These are phyloP conservation scores for Primulina eburnea DNA, from an alignment of 257 asterid species.

Conservation along the genomic window DNA sequence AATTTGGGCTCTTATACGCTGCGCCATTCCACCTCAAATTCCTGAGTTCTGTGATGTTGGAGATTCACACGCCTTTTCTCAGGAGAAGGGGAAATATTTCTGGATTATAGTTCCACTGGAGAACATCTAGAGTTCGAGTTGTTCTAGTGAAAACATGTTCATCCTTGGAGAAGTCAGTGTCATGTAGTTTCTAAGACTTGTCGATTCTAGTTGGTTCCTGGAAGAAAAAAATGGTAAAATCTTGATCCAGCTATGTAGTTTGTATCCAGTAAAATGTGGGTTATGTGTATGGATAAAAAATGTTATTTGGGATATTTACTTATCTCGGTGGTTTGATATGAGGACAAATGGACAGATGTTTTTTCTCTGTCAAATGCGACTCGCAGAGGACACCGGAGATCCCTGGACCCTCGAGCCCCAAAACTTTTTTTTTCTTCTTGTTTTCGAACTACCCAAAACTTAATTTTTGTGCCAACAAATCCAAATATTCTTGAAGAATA, in stretches of 20 bases:
- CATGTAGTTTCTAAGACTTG: background rate
- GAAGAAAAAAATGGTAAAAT: background rate
- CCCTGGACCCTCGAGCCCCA: no score
- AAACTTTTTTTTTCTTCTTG: no score
- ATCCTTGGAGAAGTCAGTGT: background rate
- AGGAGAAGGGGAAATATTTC: constrained; percentile 35
- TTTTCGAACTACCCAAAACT: no score
- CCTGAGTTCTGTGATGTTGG: constrained; percentile 51
- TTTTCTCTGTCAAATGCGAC: no score
- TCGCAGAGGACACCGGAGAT: no score
- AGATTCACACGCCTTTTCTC: constrained; percentile 20
- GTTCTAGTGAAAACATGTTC: background rate
- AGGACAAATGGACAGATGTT: background rate
- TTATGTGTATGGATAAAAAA: background rate
- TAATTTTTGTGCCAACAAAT: no score
- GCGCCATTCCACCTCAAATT: constrained; percentile 70
- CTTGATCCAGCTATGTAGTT: background rate
- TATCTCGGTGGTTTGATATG: background rate
- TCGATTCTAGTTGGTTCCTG: background rate
- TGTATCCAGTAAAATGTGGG: background rate
- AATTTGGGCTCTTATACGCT: constrained; percentile 80
- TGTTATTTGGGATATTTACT: no score
- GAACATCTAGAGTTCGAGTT: background rate
- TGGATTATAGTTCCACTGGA: constrained; percentile 24
- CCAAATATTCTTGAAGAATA: no score